Conservation (phyloP, 2,329 filamentous ascomycete species). For the Monilinia aucupariae region DNA sequence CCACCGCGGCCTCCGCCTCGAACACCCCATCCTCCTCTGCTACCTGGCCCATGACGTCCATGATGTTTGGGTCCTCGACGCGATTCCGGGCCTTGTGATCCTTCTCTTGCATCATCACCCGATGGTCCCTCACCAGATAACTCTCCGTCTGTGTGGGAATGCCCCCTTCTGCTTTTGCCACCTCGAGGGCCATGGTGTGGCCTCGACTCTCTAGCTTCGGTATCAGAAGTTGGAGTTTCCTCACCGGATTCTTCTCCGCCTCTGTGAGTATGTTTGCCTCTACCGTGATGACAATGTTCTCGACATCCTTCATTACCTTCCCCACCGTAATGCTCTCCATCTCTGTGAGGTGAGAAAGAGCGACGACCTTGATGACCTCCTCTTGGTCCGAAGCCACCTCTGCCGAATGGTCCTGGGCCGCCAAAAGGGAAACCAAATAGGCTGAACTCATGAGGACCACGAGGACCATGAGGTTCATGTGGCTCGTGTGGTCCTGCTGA, state of each 20-base stretch:
- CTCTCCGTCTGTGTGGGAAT: background rate
- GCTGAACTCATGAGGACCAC: background rate
- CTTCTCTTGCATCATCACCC: conserved; percentile 19
- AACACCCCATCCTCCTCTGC: conserved; percentile 18
- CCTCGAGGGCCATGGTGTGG: conserved; percentile 1
- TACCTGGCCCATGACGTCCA: conserved; percentile 22
- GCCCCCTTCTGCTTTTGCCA: background rate
- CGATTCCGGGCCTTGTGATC: background rate
- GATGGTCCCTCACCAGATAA: conserved; percentile 3
- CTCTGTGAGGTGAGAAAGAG: conserved; percentile 22
- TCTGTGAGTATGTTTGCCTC: conserved; percentile 10
- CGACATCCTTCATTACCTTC: conserved; percentile 18
- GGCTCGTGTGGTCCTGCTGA: conserved; percentile 1
- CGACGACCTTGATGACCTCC: conserved; percentile 24
- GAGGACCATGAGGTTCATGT: background rate
- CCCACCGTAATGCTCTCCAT: conserved; percentile 22
- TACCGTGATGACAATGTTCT: conserved; percentile 37
- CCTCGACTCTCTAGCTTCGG: conserved; percentile 3
- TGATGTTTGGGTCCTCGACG: conserved; percentile 18
- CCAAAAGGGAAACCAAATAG: conserved; percentile 12
- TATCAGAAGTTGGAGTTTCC: conserved; percentile 14
- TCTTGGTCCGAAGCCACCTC: conserved; percentile 21
- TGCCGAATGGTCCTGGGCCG: conserved; percentile 11
- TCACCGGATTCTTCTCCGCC: conserved; percentile 14
- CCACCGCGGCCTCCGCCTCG: conserved; percentile 16